Conservation (phyloP, 2,329 filamentous ascomycete species). For the Aspergillus sp. region DNA sequence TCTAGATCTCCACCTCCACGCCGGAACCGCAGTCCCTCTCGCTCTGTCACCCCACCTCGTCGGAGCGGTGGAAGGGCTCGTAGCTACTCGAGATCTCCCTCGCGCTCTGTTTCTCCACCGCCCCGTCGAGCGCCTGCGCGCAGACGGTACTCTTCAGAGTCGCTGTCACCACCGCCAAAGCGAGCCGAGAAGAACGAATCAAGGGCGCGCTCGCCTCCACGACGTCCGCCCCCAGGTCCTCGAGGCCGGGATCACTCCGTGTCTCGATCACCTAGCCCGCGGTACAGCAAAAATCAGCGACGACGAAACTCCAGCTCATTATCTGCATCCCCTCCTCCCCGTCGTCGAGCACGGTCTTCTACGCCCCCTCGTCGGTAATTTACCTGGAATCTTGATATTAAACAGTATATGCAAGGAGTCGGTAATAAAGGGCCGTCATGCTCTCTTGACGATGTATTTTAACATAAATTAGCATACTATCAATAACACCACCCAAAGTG, state of each 20-base stretch:
- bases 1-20: slow-evolving; percentile 25
- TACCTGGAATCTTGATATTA: background rate
- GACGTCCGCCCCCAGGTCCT: slow-evolving; percentile 19
- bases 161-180: slow-evolving; percentile 29
- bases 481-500: background rate
- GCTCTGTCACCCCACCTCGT: slow-evolving; percentile 35
- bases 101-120: slow-evolving; percentile 30
- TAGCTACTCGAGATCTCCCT: slow-evolving; percentile 34
- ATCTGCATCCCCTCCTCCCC: slow-evolving; percentile 22
- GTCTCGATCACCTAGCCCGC: slow-evolving; percentile 26
- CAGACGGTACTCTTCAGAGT: slow-evolving; percentile 27
- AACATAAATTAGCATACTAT: background rate
- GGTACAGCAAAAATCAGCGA: slow-evolving; percentile 8
- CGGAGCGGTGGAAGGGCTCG: slow-evolving; percentile 24
- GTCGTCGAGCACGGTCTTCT: slow-evolving; percentile 16
- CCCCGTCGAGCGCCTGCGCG: slow-evolving; percentile 20
- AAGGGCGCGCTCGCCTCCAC: slow-evolving; percentile 24
- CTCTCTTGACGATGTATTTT: slow-evolving; percentile 1
- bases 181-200: slow-evolving; percentile 22
- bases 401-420: background rate
- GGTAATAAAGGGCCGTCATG: background rate
- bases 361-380: slow-evolving; percentile 19
- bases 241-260: slow-evolving; percentile 24
- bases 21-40: slow-evolving; percentile 30
- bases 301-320: slow-evolving; percentile 20